These are phyloP conservation scores for Termitomyces sp. DNA, from an alignment of 768 basidiomycete genomes.

Conservation along the genomic window DNA sequence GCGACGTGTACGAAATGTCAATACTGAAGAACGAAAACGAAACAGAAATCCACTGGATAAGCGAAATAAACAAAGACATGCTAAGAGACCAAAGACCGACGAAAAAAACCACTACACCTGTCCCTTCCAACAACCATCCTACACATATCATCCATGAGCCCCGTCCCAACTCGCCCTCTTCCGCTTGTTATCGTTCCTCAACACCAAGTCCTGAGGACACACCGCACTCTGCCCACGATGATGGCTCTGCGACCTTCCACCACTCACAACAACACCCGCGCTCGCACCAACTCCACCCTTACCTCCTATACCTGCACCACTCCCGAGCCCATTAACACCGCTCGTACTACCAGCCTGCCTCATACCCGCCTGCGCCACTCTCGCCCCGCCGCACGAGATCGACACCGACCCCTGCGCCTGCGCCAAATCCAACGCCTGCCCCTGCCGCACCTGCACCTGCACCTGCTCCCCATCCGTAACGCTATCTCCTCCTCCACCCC, in stretches of 20 bases:
- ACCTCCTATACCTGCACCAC: background rate
- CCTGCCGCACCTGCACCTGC: conserved; percentile 6
- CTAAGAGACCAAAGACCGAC: background rate
- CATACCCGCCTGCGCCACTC: conserved; percentile 13
- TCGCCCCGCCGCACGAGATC: conserved; percentile 11
- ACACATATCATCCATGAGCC: conserved; percentile 11
- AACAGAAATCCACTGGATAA: background rate
- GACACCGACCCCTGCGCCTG: no score
- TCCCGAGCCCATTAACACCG: conserved; percentile 1
- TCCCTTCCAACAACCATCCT: background rate
- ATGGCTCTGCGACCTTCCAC: conserved; percentile 26
- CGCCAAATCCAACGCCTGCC: conserved; percentile 39
- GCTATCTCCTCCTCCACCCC: conserved; percentile 5
- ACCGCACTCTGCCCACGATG: conserved; percentile 43
- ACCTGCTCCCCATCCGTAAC: background rate
- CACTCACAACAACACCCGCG: background rate
- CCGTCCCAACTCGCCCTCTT: conserved; percentile 48
- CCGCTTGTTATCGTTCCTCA: conserved; percentile 30
- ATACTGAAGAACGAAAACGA: background rate
- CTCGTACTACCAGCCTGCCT: conserved; percentile 11
- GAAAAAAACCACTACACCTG: background rate
- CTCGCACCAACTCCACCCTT: background rate
- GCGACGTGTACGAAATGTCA: background rate
- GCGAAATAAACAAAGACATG: background rate
- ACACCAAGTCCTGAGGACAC: conserved; percentile 35